phyloP scores from a whole-genome alignment of 192 early-diverging fungal species.

The Globomyces pollinis-pini region DNA sequence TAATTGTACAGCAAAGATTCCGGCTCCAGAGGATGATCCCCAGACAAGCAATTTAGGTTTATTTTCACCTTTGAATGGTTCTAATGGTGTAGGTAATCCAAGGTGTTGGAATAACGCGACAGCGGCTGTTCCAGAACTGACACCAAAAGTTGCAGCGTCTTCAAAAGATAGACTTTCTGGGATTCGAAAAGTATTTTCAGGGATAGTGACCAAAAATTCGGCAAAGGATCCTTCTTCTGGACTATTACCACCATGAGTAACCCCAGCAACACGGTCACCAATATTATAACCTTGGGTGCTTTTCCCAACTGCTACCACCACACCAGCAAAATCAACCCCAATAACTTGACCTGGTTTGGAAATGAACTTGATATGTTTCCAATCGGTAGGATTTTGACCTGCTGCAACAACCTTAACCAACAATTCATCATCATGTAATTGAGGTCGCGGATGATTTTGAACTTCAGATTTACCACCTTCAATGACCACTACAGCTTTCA shows the following conservation, averaged over 20 bases:
- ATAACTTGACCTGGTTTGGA: not conserved
- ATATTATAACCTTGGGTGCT: slow-evolving; percentile 7
- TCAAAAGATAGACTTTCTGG: slow-evolving; percentile 17
- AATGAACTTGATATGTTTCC: slow-evolving; percentile 31
- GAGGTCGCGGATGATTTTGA: slow-evolving; percentile 9
- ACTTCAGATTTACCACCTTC: slow-evolving; percentile 2
- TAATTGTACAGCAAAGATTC: slow-evolving; percentile 35
- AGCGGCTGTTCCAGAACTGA: slow-evolving; percentile 19
- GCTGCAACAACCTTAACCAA: slow-evolving; percentile 21
- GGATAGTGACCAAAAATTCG: slow-evolving; percentile 8
- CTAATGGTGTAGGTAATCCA: slow-evolving; percentile 8
- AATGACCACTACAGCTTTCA: slow-evolving; percentile 5
- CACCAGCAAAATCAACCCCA: slow-evolving; percentile 25
- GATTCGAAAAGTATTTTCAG: slow-evolving; percentile 1
- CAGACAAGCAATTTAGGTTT: slow-evolving; percentile 24
- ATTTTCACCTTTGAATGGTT: not conserved
- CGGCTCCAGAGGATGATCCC: slow-evolving; percentile 21
- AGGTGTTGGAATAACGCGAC: slow-evolving; percentile 18
- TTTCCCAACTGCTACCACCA: slow-evolving; percentile 18
- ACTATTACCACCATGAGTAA: slow-evolving; percentile 12
- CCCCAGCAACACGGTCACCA: slow-evolving; percentile 18
- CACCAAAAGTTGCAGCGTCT: slow-evolving; percentile 24
- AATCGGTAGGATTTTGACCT: slow-evolving; percentile 28
- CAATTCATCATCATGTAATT: slow-evolving; percentile 9
- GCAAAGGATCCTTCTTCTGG: slow-evolving; percentile 17